Evolutionary conservation across 352 stramenopile species (phyloP).

Genomic region (Pythium coloratum): DNA sequence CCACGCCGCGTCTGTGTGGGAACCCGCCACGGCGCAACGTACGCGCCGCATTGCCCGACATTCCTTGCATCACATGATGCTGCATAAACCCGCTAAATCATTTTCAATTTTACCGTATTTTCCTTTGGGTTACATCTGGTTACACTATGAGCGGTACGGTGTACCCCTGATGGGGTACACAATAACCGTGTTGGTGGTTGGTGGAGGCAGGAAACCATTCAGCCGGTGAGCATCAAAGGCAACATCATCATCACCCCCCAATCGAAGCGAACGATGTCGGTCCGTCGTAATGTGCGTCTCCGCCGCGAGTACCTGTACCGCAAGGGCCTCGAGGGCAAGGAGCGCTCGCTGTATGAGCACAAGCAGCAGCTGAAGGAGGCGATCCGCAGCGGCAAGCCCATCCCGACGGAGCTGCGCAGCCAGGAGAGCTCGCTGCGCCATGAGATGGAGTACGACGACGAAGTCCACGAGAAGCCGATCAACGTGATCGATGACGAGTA

Average conservation of each 20-base stretch:
- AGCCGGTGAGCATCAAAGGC: conserved; percentile 10
- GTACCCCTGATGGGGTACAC: conserved; percentile 13
- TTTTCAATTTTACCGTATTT: background rate
- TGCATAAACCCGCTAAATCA: conserved; percentile 2
- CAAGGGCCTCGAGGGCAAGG: conserved; percentile 96
- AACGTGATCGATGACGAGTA: conserved; percentile 99
- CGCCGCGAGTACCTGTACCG: conserved; percentile 99
- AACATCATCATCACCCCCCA: conserved; percentile 1
- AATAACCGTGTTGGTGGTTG: conserved; percentile 18
- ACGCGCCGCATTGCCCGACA: conserved; percentile 6
- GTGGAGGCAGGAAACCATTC: conserved; percentile 4
- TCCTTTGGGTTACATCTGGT: background rate
- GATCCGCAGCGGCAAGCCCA: conserved; percentile 91
- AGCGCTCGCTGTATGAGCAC: conserved; percentile 95
- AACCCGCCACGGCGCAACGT: conserved; percentile 9
- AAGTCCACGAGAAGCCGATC: conserved; percentile 82
- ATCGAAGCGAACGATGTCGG: conserved; percentile 56
- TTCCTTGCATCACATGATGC: conserved; percentile 22
- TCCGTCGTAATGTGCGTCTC: conserved; percentile 95
- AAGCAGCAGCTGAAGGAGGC: conserved; percentile 97
- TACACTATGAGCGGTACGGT: background rate
- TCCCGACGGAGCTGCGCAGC: conserved; percentile 96
- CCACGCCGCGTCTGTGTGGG: conserved; percentile 19
- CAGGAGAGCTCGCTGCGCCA: conserved; percentile 92
- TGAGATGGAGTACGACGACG: conserved; percentile 92